These are phyloP conservation scores for Eucalyptus coolabah DNA, from an alignment of 345 rosid species.

Conservation along the genomic window DNA sequence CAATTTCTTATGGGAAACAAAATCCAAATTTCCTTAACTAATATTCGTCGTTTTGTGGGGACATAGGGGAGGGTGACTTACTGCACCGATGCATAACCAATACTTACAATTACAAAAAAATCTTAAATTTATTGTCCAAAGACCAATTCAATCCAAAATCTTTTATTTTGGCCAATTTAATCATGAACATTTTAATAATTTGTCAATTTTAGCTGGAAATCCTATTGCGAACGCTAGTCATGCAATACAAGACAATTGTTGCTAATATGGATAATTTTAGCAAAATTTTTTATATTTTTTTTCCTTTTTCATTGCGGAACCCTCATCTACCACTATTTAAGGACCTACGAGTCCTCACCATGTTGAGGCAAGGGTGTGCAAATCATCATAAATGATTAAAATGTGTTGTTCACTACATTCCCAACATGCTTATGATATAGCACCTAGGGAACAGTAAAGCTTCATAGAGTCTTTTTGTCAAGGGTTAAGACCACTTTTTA, in stretches of 20 bases:
- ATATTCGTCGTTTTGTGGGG: not conserved
- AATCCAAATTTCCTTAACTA: not conserved
- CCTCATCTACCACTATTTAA: not conserved
- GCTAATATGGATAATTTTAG: not conserved
- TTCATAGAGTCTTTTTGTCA: not conserved
- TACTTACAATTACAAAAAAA: not conserved
- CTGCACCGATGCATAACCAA: not conserved
- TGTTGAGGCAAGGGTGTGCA: not conserved
- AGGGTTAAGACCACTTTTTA: not conserved
- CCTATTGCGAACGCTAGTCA: too few relatives aligned
- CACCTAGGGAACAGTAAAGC: too few relatives aligned
- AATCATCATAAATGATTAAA: not conserved
- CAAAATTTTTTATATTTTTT: too few relatives aligned
- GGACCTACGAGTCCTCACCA: not conserved
- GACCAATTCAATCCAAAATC: fast-evolving
- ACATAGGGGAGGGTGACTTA: not conserved
- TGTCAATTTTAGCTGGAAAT: too few relatives aligned
- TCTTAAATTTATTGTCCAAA: fast-evolving
- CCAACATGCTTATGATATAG: not conserved
- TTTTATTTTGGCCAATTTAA: too few relatives aligned
- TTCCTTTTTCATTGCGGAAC: not conserved
- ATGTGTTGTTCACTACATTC: not conserved
- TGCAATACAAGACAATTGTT: fast-evolving
- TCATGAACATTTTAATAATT: not conserved
- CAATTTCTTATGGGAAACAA: not conserved